Evolutionary conservation across 192 early-diverging fungal species (phyloP).

Genomic region (Gamsiella multidivaricata): DNA sequence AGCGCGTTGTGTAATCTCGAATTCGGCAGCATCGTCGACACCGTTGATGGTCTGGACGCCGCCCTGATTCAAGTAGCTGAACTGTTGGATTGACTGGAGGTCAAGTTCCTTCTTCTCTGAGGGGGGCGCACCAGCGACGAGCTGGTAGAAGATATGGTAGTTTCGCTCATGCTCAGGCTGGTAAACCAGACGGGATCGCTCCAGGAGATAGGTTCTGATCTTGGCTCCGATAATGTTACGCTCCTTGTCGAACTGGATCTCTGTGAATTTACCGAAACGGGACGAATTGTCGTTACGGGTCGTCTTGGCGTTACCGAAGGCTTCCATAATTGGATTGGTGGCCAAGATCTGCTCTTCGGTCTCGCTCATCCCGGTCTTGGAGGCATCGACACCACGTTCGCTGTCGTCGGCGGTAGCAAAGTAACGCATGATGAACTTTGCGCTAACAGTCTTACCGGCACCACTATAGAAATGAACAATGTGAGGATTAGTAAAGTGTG

Average conservation of each 20-base stretch:
- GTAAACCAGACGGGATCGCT: slow-evolving; percentile 94
- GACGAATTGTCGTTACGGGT: slow-evolving; percentile 99
- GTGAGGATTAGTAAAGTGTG: neutral
- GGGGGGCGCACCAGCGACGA: slow-evolving; percentile 89
- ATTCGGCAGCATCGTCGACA: slow-evolving; percentile 94
- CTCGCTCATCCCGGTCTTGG: slow-evolving; percentile 68
- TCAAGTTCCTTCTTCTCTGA: slow-evolving; percentile 86
- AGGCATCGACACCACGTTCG: slow-evolving; percentile 61
- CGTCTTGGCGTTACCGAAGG: slow-evolving; percentile 99
- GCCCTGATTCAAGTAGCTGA: slow-evolving; percentile 92
- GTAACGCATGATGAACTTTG: slow-evolving; percentile 98
- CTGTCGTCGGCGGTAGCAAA: slow-evolving; percentile 86
- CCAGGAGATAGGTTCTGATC: slow-evolving; percentile 96
- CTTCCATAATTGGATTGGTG: slow-evolving; percentile 99
- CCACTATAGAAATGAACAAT: slow-evolving; percentile 60
- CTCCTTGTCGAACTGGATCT: slow-evolving; percentile 89
- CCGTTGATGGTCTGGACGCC: slow-evolving; percentile 81
- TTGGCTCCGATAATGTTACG: slow-evolving; percentile 92
- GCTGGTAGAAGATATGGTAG: slow-evolving; percentile 99
- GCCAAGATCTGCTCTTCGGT: slow-evolving; percentile 89
- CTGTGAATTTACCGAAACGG: slow-evolving; percentile 98
- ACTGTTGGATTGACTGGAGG: slow-evolving; percentile 76
- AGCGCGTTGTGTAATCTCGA: slow-evolving; percentile 87
- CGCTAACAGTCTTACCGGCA: slow-evolving; percentile 97
- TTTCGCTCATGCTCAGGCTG: slow-evolving; percentile 94